Conservation (phyloP, 2,329 filamentous ascomycete species). For the Verticillium klebahnii region DNA sequence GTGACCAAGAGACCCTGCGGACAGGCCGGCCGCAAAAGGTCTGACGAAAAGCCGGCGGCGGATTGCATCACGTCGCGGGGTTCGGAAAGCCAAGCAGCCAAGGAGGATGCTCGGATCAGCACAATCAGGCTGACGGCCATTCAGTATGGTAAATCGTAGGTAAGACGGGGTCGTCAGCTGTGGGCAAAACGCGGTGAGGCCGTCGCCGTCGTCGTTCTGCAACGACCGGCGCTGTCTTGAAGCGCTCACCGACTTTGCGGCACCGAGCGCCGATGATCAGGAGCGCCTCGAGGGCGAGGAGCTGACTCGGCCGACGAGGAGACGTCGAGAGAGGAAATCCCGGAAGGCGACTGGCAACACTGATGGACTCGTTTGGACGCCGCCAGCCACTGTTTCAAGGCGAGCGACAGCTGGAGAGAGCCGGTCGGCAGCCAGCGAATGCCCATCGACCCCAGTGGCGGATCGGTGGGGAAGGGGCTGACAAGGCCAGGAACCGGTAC, state of each 20-base stretch:
- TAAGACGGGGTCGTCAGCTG: background rate
- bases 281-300: background rate
- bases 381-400: background rate
- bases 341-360: background rate
- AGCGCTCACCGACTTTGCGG: background rate
- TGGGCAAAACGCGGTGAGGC: background rate
- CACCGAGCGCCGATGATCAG: background rate
- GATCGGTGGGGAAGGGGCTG: background rate
- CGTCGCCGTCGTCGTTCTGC: background rate
- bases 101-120: background rate
- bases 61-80: background rate
- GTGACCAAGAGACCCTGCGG: background rate
- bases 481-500: background rate
- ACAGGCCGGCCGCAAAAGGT: background rate
- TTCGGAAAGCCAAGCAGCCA: background rate
- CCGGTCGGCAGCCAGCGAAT: background rate
- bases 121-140: background rate
- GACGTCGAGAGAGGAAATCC: background rate
- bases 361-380: background rate
- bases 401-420: background rate
- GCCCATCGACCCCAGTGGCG: background rate
- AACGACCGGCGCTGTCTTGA: background rate
- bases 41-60: background rate
- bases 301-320: background rate
- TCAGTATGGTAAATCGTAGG: background rate